Evolutionary conservation across 2,329 filamentous ascomycete genomes (phyloP), one percentile per base, ranked within the genome.

Genomic region (Cercospora janseana): DNA sequence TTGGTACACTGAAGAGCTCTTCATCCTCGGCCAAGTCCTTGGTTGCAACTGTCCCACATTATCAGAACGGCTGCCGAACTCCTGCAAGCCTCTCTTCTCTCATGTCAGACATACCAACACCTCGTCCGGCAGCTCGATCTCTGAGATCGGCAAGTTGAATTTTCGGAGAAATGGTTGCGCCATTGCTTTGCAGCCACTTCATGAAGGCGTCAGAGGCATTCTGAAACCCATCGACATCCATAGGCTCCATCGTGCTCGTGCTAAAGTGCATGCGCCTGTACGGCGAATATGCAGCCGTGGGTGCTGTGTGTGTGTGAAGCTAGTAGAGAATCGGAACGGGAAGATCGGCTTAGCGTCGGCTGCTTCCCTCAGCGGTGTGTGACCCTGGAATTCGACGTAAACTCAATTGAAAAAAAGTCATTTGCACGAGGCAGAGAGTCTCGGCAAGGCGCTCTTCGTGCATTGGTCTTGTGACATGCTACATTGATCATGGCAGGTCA

Each of bases 1-100:
- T 82, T 2, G 89, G 88, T 54, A 95, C 87, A 38, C 81, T 84
- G 73, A 95, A 95, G 34, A 95, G 78, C 40, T 85, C 79, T 49
- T 88, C 87, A 54, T 90, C 87, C 60, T 86, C 79, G 13, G 76
- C 71, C 46, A 95, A 88, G 55, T 88, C 80, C 51, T 77, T 67
- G 16, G 72, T 78, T 20, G 89, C 87, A 61, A 94, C 87, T 92
- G 40, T 4, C 15, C 35, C 2, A 23, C 2, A 20, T n/a, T 5
- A 28, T 56, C 49, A 57, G 55, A 31, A 24, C 15, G 24, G n/a
- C 6, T 5, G 28, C 34, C 16, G 9, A 4, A 8, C 9, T 20
- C n/a, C n/a, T 43, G n/a, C n/a, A n/a, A n/a, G n/a, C n/a, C n/a
- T n/a, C n/a, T n/a, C n/a, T n/a, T n/a, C n/a, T 9, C 4, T 12